Evolutionary conservation across 1,284 basidiomycete species (phyloP), one percentile per base, ranked within the genome.

Genomic region (Ustilago sp.): DNA sequence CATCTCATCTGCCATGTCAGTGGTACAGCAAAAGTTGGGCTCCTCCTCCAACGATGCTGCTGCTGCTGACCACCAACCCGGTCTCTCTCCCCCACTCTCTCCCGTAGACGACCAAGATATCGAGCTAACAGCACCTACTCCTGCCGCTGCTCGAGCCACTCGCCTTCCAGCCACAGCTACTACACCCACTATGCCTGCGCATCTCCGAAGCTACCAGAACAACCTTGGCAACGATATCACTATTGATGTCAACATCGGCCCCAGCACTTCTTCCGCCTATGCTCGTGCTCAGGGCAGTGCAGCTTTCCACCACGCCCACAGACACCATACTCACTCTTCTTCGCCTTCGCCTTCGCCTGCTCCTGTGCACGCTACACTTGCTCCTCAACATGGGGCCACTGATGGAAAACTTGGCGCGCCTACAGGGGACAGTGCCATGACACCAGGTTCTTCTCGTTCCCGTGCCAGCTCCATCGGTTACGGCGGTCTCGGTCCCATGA

Each of bases 11-110:
- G 72, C 76, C 51, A 63, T 78, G 68, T 59, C 59, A 17, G 68
- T 74, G 54, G 75, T 70, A 36, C 66, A 74, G 61, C 63, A 72
- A 45, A 77, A 60, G 58, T 51, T 77, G 35, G 59, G 69, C 31
- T 48, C 66, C 13, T 31, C 50, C 15, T 50, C 63, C 54, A 59
- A 71, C 65, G 63, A 66, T 17, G 32, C 63, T 28, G 15, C 63
- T 31, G n/a, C 63, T 31, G 15, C 63, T 34, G 54, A 65, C 28
- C 80, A 82, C 59, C 79, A 80, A 51, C 79, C 80, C 2, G 80
- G 79, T 41, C 67, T 69, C n/a, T 82, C 80, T 56, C 80, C 79
- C 23, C 80, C 80, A 23, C 70, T 80, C 45, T 74, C 69, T 15
- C 68, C 77, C 45, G 54, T 64, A 6, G 70, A 62, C 19, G 55